phyloP scores from a whole-genome alignment of 176 grass and related monocot species.

The Oryza meridionalis region DNA sequence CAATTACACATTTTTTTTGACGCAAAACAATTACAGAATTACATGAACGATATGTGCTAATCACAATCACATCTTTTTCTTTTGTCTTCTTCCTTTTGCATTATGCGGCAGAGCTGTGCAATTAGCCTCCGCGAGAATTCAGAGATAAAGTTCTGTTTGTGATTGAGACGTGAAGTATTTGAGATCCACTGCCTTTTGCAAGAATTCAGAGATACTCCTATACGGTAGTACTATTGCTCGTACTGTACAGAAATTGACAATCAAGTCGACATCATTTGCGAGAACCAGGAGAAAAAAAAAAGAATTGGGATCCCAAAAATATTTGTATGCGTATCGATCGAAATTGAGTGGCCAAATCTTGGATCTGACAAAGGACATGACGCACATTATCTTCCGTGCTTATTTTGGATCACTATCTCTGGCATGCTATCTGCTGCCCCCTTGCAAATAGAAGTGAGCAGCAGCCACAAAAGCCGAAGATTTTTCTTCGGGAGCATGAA shows the following conservation, averaged over 20 bases:
- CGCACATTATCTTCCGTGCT: neutral
- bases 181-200: neutral
- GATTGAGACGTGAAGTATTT: neutral
- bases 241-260: neutral
- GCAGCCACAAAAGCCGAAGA: constrained; percentile 28
- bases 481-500: neutral
- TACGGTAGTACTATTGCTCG: neutral
- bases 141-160: neutral
- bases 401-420: neutral
- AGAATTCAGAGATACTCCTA: neutral
- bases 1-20: neutral
- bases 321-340: neutral
- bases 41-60: neutral
- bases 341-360: neutral
- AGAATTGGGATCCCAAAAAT: too few relatives aligned
- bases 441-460: neutral
- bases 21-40: neutral
- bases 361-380: neutral
- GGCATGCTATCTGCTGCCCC: neutral
- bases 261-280: neutral
- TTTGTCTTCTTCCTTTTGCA: neutral
- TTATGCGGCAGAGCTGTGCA: neutral
- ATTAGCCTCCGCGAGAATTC: neutral
- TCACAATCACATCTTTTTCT: neutral
- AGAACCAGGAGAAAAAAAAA: neutral